phyloP scores from a whole-genome alignment of 805 yeast genomes.

The Lipomyces chichibuensis region DNA sequence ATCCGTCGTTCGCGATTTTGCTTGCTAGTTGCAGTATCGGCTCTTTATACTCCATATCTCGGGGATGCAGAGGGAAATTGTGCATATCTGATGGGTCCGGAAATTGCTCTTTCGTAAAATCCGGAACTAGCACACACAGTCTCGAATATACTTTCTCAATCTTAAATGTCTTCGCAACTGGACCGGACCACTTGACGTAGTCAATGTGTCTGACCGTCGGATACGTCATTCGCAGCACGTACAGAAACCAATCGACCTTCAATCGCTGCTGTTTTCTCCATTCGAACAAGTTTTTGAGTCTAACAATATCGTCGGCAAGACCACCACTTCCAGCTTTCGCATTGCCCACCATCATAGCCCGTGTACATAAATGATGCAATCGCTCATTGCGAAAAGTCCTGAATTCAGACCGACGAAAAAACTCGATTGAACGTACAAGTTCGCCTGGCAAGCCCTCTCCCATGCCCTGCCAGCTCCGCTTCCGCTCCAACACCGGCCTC shows the following conservation, averaged over 20 bases:
- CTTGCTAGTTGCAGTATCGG: slow-evolving; percentile 25
- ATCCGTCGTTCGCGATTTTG: slow-evolving; percentile 12
- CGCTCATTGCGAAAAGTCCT: slow-evolving; percentile 18
- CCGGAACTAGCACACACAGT: slow-evolving; percentile 1
- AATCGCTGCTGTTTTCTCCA: slow-evolving; percentile 27
- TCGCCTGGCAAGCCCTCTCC: slow-evolving; percentile 15
- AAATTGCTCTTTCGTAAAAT: slow-evolving; percentile 7
- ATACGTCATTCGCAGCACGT: slow-evolving; percentile 2
- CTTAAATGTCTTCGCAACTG: slow-evolving; percentile 20
- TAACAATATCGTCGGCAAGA: neutral
- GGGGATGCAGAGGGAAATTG: slow-evolving; percentile 7
- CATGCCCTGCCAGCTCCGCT: neutral
- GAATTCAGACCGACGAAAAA: slow-evolving; percentile 16
- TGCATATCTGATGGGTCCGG: slow-evolving; percentile 16
- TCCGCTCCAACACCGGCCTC: neutral
- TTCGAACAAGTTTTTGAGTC: slow-evolving; percentile 14
- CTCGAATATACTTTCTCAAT: neutral
- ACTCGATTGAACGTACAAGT: slow-evolving; percentile 11
- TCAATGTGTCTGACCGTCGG: neutral
- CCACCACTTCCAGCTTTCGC: neutral
- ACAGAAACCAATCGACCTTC: slow-evolving; percentile 22
- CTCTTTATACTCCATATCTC: slow-evolving; percentile 24
- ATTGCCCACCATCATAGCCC: slow-evolving; percentile 1
- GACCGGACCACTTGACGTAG: slow-evolving; percentile 16
- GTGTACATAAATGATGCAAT: slow-evolving; percentile 18